phyloP scores from a whole-genome alignment of 108 stramenopile genomes.

The Skeletonema costatum region DNA sequence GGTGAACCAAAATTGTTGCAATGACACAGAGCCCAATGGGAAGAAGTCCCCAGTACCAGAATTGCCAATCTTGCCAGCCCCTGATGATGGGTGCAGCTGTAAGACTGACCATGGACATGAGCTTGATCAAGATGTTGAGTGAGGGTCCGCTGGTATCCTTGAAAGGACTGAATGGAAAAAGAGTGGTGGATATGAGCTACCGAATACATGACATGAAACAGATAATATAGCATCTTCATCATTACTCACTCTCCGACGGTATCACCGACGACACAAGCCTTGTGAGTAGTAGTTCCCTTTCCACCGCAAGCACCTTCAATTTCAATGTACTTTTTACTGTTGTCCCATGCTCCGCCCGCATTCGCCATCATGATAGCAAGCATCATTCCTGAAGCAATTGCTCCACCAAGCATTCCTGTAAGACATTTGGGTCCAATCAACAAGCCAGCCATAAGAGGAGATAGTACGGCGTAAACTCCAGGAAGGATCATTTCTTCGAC shows the following conservation, averaged over 20 bases:
- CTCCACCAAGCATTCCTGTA: conserved; percentile 76
- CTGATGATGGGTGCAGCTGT: conserved; percentile 77
- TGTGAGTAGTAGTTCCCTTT: conserved; percentile 92
- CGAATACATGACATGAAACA: not conserved
- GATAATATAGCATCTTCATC: not conserved
- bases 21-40: conserved; percentile 66
- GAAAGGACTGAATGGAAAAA: conserved; percentile 46
- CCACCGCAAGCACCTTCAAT: conserved; percentile 59
- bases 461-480: conserved; percentile 71
- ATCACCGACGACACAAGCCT: conserved; percentile 94
- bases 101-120: conserved; percentile 88
- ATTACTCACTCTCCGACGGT: conserved; percentile 85
- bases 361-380: conserved; percentile 94
- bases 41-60: conserved; percentile 74
- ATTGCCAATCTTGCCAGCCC: conserved; percentile 59
- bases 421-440: conserved; percentile 76
- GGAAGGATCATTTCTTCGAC: conserved; percentile 85
- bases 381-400: conserved; percentile 91
- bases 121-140: conserved; percentile 93
- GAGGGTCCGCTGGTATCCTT: conserved; percentile 92
- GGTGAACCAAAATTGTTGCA: conserved; percentile 60
- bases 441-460: conserved; percentile 78
- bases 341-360: conserved; percentile 98
- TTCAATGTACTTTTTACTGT: conserved; percentile 96
- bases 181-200: not conserved